Evolutionary conservation across 225 moss, liverwort and hornwort species (phyloP).

Genomic region (Polytrichum commune): DNA sequence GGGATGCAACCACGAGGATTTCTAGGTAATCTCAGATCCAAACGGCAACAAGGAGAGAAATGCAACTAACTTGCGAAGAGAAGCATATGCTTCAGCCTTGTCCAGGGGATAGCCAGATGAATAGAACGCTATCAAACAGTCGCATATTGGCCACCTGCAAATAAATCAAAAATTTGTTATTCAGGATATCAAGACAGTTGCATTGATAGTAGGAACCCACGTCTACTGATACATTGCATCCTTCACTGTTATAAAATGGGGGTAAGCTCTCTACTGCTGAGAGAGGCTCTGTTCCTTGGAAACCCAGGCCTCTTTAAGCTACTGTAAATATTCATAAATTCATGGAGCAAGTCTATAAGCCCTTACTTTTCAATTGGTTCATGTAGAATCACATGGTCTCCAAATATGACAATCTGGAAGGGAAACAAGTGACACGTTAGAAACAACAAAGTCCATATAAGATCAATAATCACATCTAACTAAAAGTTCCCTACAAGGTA

Average conservation of each 20-base stretch:
- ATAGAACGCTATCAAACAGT: conserved; percentile 94
- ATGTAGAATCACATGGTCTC: conserved; percentile 53
- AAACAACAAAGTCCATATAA: background rate
- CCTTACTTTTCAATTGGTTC: conserved; percentile 52
- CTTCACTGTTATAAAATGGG: no score
- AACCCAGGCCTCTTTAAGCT: background rate
- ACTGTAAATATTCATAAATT: background rate
- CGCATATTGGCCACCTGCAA: conserved; percentile 91
- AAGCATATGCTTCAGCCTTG: conserved; percentile 91
- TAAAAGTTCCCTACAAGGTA: no score
- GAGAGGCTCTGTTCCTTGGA: no score
- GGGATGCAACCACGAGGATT: background rate
- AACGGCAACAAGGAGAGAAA: background rate
- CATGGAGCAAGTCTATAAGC: background rate
- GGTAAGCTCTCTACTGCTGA: no score
- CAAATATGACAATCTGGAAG: conserved; percentile 58
- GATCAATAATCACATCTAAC: no score
- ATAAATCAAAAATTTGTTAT: background rate
- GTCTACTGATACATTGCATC: no score
- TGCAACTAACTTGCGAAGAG: conserved; percentile 73
- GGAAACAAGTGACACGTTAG: conserved; percentile 17
- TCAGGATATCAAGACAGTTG: background rate
- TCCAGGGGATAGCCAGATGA: conserved; percentile 93
- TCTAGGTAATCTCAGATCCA: conserved; percentile 2
- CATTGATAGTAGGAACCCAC: background rate